Percentiles rank a stretch among this genome's conserved stretches.
phyloP scores from a whole-genome alignment of 139 green algal genomes.

The Ulvella scutata region DNA sequence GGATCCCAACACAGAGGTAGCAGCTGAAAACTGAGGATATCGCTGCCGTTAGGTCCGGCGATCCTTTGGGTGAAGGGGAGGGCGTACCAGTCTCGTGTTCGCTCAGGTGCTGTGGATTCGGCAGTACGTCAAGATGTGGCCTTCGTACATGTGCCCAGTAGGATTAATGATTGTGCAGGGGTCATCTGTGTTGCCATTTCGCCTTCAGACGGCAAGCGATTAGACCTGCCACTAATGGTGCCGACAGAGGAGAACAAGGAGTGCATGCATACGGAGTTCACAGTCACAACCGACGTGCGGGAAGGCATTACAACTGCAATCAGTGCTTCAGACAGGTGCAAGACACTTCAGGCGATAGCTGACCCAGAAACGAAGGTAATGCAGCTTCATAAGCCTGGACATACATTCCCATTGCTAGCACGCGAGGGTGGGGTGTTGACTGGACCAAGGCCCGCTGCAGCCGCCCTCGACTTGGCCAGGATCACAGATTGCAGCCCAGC shows the following conservation, averaged over 20 bases:
- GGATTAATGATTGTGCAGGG: too few relatives aligned
- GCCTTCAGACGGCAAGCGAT: constrained; percentile 54
- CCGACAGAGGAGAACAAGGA: constrained; percentile 53
- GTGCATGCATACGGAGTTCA: constrained; percentile 89
- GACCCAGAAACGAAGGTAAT: constrained; percentile 23
- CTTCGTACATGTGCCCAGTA: too few relatives aligned
- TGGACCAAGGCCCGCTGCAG: constrained; percentile 84
- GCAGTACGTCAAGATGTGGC: too few relatives aligned
- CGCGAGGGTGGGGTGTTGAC: constrained; percentile 60
- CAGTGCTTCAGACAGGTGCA: constrained; percentile 70
- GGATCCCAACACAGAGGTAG: too few relatives aligned
- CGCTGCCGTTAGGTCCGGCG: too few relatives aligned
- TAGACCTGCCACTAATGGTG: constrained; percentile 92
- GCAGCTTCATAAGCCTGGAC: constrained; percentile 80
- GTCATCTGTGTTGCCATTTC: constrained; percentile 44
- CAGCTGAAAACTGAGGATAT: too few relatives aligned
- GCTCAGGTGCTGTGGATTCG: too few relatives aligned
- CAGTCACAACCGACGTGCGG: constrained; percentile 69
- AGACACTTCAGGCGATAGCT: constrained; percentile 70
- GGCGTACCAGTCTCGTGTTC: too few relatives aligned
- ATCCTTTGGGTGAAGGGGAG: too few relatives aligned
- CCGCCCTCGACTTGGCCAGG: constrained; percentile 74
- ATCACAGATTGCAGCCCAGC: constrained; percentile 73
- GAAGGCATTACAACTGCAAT: constrained; percentile 83
- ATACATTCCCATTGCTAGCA: constrained; percentile 88